Evolutionary conservation across 805 yeast genomes (phyloP), one percentile per base, ranked within the genome.

Genomic region (Grigorovia humatica): DNA sequence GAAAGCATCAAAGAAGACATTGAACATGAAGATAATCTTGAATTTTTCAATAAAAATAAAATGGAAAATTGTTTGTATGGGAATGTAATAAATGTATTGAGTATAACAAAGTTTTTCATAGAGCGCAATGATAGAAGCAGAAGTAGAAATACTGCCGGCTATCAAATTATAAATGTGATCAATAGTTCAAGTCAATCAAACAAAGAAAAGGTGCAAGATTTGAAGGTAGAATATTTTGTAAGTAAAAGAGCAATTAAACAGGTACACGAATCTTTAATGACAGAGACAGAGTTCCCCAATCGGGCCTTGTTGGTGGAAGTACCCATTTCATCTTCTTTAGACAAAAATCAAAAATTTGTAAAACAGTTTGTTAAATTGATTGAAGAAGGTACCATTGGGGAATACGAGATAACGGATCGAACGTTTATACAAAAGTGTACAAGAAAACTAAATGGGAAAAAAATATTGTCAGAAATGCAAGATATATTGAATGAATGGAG

Each of bases 201-300:
- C 9, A 38, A 7, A 38, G 8, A 15, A 38, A 15, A 15, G 8
- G 3, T 15, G 13, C 15, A 8, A n/a, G 17, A 38, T 38, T 15
- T 15, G 3, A 38, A 15, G 17, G 42, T 38, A 11, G 49, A 46
- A 13, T 62, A 56, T 43, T 18, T 53, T 5, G 50, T 57, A 1
- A 53, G 63, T 0, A 61, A 62, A 44, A 55, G 58, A 8, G 65
- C 59, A 7, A 38, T 62, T 27, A 56, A 12, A 40, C 66, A 63
- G 44, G 57, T 59, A 44, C 64, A 61, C 48, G 66, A 64, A 50
- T 56, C 61, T 0, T 46, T 64, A 9, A 50, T 55, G 4, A 60
- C 61, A 9, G 67, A 63, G 38, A 44, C 56, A 4, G 44, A 50
- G 17, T n/a, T 17, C 3, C 43, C 35, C 23, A 32, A 46, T 19